Evolutionary conservation across 2,329 filamentous ascomycete genomes (phyloP).

Genomic region (Plectosphaerella sp.): DNA sequence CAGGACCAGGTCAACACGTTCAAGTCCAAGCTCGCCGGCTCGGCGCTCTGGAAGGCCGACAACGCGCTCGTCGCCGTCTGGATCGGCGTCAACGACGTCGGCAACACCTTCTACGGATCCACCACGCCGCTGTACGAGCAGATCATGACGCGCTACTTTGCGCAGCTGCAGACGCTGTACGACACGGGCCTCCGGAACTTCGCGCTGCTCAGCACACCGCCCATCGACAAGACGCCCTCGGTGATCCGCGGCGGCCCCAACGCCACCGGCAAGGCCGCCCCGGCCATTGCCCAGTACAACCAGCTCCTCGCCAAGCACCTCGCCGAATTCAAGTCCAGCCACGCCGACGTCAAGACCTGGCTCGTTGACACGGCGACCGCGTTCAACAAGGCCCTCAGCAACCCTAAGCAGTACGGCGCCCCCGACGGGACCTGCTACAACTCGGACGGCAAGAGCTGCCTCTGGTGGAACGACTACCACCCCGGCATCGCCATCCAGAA

Average conservation of each 20-base stretch:
- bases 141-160: slow-evolving; percentile 36
- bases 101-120: slow-evolving; percentile 36
- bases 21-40: slow-evolving; percentile 19
- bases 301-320: slow-evolving; percentile 20
- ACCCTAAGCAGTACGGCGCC: slow-evolving; percentile 35
- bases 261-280: slow-evolving; percentile 21
- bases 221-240: slow-evolving; percentile 33
- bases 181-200: slow-evolving; percentile 41
- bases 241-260: slow-evolving; percentile 19
- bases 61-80: slow-evolving; percentile 45
- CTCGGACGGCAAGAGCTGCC: slow-evolving; percentile 33
- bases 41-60: slow-evolving; percentile 33
- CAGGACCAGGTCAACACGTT: slow-evolving; percentile 47
- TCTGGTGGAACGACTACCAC: slow-evolving; percentile 42
- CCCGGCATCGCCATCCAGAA: slow-evolving; percentile 33
- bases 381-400: slow-evolving; percentile 36
- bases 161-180: slow-evolving; percentile 36
- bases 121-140: slow-evolving; percentile 11
- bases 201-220: slow-evolving; percentile 41
- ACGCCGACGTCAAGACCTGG: slow-evolving; percentile 24
- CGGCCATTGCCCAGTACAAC: slow-evolving; percentile 35
- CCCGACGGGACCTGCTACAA: slow-evolving; percentile 37
- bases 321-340: slow-evolving; percentile 24
- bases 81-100: slow-evolving; percentile 54
- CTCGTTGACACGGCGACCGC: slow-evolving; percentile 34